These are phyloP conservation scores for Phytophthora tentaculata DNA, from an alignment of 352 stramenopile genomes.

Conservation along the genomic window DNA sequence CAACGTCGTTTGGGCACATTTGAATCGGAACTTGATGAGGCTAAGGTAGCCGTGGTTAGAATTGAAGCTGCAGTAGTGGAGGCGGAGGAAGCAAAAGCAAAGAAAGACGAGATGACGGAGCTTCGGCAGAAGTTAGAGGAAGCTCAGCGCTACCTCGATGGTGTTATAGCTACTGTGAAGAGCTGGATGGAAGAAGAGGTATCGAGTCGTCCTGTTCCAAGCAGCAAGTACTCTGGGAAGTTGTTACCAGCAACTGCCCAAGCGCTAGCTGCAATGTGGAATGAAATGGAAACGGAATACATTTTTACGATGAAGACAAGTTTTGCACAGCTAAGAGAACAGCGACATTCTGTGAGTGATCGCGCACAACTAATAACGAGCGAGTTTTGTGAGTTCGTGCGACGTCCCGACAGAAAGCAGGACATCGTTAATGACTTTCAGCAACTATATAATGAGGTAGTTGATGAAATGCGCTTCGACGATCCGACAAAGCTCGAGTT, in stretches of 20 bases:
- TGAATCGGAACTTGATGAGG: slow-evolving; percentile 43
- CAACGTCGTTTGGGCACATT: slow-evolving; percentile 41
- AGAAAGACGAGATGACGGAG: slow-evolving; percentile 77
- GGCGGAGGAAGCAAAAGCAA: slow-evolving; percentile 75
- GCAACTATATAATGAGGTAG: slow-evolving; percentile 75
- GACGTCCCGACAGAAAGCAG: slow-evolving; percentile 74
- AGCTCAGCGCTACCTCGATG: slow-evolving; percentile 44
- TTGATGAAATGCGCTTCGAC: slow-evolving; percentile 87
- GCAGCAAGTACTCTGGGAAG: slow-evolving; percentile 36
- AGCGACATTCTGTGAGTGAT: slow-evolving; percentile 40
- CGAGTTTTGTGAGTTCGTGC: slow-evolving; percentile 64
- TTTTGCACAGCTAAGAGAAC: slow-evolving; percentile 46
- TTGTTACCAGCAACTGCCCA: slow-evolving; percentile 40
- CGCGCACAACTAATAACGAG: slow-evolving; percentile 40
- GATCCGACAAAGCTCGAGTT: slow-evolving; percentile 82
- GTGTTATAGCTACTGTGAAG: slow-evolving; percentile 21
- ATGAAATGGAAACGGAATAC: slow-evolving; percentile 66
- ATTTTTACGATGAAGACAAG: slow-evolving; percentile 49
- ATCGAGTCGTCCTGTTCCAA: neutral
- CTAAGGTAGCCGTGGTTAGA: slow-evolving; percentile 43
- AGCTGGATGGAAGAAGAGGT: slow-evolving; percentile 37
- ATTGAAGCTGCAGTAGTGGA: slow-evolving; percentile 52
- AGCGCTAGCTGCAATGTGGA: slow-evolving; percentile 54
- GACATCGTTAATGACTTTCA: slow-evolving; percentile 72
- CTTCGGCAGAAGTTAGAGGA: slow-evolving; percentile 48